Base-by-base conservation (phyloP, 176 grass and related monocot species). In the Calamus simplicifolius region DNA sequence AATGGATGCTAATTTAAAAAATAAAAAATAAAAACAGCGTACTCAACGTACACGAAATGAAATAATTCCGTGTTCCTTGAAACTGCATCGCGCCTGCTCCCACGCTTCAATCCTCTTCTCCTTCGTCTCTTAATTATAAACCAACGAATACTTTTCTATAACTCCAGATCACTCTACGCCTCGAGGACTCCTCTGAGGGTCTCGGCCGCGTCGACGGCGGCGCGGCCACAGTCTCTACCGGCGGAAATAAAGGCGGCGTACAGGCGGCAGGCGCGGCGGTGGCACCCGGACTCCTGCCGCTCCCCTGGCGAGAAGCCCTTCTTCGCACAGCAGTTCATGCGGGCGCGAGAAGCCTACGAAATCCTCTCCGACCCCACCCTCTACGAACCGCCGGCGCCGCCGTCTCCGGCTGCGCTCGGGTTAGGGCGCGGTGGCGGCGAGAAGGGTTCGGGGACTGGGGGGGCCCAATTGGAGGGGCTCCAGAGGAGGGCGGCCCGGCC, bases 161-260 rank as follows among this genome's bases (percentile, higher is more conserved):
- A 13, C 1, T 43, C 35, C 21, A 23, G 21, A 23, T 23, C 21
- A 23, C 21, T 43, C 6, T 12, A 43, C 35, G 8, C 12, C 8
- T 12, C 35, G 10, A 43, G 35, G 35, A 43, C 35, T 43, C 35
- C 35, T 43, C 35, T 12, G 7, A 43, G 49, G 51, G 59, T 63
- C 1, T 38, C 58, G 50, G 48, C 35, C 8, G 35, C 3, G 35
- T 43, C 35, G 35, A 13, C 35, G 59, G 59, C 53, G n/a, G n/a
- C n/a, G n/a, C n/a, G n/a, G n/a, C n/a, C n/a, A n/a, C n/a, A n/a
- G n/a, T n/a, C n/a, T n/a, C n/a, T n/a, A n/a, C n/a, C 69, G 4
- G 80, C 69, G 18, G 90, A 95, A 76, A 95, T 95, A 73, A 89
- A 86, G 77, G 73, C 82, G 50, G 90, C 82, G 57, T 95, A 85